These are phyloP conservation scores for Aspergillus sp. DNA, from an alignment of 2,329 filamentous ascomycete genomes.

Conservation along the genomic window DNA sequence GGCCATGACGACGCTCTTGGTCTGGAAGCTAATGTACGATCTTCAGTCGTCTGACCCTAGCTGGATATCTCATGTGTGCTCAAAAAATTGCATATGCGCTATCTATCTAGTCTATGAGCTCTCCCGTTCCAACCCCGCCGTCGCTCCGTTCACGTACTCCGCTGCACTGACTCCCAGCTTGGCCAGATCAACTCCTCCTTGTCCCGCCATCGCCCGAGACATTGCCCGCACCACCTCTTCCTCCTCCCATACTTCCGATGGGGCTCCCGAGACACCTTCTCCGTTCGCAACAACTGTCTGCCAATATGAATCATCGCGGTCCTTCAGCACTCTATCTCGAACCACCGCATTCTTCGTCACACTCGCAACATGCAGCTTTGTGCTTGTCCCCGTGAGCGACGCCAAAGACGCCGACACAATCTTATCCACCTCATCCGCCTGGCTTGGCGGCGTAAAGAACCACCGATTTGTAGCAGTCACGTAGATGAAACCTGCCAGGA, in stretches of 20 bases:
- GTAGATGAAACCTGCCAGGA: constrained; percentile 67
- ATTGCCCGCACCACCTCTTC: constrained; percentile 61
- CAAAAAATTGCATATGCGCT: not conserved
- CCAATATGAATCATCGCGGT: constrained; percentile 73
- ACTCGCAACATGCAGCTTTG: constrained; percentile 69
- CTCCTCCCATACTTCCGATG: constrained; percentile 68
- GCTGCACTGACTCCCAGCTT: constrained; percentile 43
- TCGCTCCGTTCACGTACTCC: constrained; percentile 46
- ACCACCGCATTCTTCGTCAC: constrained; percentile 78
- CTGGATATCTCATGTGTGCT: not conserved
- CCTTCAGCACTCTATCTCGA: constrained; percentile 70
- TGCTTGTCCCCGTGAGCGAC: constrained; percentile 59
- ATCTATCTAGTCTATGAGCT: constrained; percentile 7
- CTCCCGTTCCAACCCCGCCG: constrained; percentile 36
- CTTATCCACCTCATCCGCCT: constrained; percentile 66
- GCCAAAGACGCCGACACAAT: constrained; percentile 48
- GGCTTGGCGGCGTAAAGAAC: constrained; percentile 62
- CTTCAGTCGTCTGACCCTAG: not conserved
- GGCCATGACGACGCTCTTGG: constrained; percentile 3
- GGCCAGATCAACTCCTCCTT: constrained; percentile 42
- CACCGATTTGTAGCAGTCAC: constrained; percentile 77
- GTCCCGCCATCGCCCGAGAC: constrained; percentile 73
- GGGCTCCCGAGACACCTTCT: constrained; percentile 53
- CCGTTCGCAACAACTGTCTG: constrained; percentile 42
- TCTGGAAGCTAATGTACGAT: not conserved